Evolutionary conservation across 2,329 filamentous ascomycete genomes (phyloP).

Genomic region (Cladosporium sp.): DNA sequence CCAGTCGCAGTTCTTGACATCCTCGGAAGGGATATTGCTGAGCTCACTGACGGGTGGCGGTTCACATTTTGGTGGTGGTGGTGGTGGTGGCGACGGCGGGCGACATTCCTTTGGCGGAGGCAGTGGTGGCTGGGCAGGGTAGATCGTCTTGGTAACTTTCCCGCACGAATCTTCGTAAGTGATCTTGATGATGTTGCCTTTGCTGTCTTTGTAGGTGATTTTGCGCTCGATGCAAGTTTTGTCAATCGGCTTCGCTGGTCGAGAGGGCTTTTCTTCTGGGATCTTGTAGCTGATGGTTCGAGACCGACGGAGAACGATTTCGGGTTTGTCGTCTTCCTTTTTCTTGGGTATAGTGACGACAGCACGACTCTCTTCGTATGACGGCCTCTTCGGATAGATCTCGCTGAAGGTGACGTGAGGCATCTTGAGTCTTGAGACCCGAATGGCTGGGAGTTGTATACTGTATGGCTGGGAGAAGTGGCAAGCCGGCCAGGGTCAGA

Average conservation of each 20-base stretch:
- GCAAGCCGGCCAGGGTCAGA: not conserved
- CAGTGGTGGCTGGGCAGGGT: not conserved
- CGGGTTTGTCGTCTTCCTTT: not conserved
- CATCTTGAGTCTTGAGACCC: conserved; percentile 2
- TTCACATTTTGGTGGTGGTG: not conserved
- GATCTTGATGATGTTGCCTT: conserved; percentile 14
- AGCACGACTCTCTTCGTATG: not conserved
- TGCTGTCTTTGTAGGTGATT: conserved; percentile 9
- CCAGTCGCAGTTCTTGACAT: conserved; percentile 6
- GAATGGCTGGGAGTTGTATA: conserved; percentile 4
- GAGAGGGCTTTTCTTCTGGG: not conserved
- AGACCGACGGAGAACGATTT: not conserved
- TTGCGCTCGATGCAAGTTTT: conserved; percentile 3
- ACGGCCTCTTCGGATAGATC: not conserved
- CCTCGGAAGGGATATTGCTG: not conserved
- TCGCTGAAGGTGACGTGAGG: conserved; percentile 11
- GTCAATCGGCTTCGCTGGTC: not conserved
- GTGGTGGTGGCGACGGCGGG: not conserved
- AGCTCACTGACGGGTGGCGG: not conserved
- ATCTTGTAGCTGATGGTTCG: conserved; percentile 12
- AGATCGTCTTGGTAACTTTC: conserved; percentile 10
- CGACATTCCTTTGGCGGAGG: not conserved
- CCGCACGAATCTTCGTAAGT: conserved; percentile 16
- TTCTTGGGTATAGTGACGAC: not conserved
- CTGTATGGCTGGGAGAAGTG: not conserved